These are phyloP conservation scores for Lithocarpus polystachyus DNA, from an alignment of 306 rosid genomes.

Conservation along the genomic window DNA sequence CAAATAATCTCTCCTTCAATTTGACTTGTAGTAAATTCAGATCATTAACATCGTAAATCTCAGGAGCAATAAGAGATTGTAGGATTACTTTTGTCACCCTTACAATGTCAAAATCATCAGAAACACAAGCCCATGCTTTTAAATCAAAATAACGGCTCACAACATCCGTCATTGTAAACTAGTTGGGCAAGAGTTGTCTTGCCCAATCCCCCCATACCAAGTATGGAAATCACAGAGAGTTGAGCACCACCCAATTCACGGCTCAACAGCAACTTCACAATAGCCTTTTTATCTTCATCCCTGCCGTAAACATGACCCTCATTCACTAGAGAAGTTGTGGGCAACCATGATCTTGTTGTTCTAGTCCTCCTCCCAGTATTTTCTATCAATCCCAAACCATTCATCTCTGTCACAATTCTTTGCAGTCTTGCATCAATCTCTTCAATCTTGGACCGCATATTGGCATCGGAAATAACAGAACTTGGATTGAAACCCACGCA, in stretches of 20 bases:
- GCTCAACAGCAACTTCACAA: neutral
- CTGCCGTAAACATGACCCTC: slow-evolving; percentile 5
- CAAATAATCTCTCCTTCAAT: neutral
- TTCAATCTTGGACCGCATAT: no score
- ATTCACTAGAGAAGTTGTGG: neutral
- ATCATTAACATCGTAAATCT: neutral
- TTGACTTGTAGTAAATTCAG: neutral
- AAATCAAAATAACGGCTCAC: neutral
- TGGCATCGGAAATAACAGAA: no score
- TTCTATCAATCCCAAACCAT: neutral
- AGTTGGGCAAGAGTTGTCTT: neutral
- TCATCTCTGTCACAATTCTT: neutral
- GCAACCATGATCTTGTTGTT: neutral
- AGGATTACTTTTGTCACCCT: neutral
- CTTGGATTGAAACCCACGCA: neutral
- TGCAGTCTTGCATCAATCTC: no score
- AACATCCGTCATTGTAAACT: neutral
- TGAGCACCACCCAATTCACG: neutral
- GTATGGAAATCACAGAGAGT: neutral
- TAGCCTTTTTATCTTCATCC: neutral
- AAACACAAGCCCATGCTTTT: neutral
- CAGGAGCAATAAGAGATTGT: neutral
- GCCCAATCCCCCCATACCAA: neutral
- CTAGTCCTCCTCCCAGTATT: neutral
- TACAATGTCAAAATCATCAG: neutral